Conservation (phyloP, 2,329 filamentous ascomycete species). For the Aspergillus bombycis region DNA sequence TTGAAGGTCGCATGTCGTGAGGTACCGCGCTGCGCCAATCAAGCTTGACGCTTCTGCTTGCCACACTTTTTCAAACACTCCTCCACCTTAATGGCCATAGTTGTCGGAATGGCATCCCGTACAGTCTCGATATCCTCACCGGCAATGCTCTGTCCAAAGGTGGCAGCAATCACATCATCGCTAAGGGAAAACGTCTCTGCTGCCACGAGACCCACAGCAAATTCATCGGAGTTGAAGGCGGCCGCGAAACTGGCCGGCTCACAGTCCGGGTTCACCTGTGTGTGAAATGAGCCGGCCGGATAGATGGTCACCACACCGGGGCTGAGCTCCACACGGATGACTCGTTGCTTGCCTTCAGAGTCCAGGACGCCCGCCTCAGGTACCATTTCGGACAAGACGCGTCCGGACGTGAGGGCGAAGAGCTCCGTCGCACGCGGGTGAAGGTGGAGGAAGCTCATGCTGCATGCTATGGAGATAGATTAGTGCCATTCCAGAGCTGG, state of each 20-base stretch:
- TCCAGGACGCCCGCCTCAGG: slow-evolving; percentile 20
- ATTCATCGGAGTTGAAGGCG: slow-evolving; percentile 27
- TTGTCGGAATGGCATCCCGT: slow-evolving; percentile 20
- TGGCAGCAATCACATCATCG: slow-evolving; percentile 24
- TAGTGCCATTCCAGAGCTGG: not conserved
- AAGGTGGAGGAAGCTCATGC: slow-evolving; percentile 30
- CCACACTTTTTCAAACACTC: slow-evolving; percentile 30
- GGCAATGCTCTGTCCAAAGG: slow-evolving; percentile 25
- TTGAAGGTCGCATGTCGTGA: not conserved
- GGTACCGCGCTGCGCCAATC: not conserved
- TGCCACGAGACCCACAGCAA: slow-evolving; percentile 25
- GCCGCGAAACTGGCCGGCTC: slow-evolving; percentile 28
- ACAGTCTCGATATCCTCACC: slow-evolving; percentile 28
- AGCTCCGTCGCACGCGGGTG: slow-evolving; percentile 31
- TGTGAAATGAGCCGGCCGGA: slow-evolving; percentile 30
- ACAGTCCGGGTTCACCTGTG: slow-evolving; percentile 31
- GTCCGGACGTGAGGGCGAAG: slow-evolving; percentile 24
- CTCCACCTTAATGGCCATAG: slow-evolving; percentile 24
- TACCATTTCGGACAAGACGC: slow-evolving; percentile 25
- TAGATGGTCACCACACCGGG: slow-evolving; percentile 28
- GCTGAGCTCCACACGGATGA: slow-evolving; percentile 20
- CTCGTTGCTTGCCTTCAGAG: slow-evolving; percentile 20
- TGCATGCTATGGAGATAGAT: slow-evolving; percentile 21
- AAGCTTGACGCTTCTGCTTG: slow-evolving; percentile 18
- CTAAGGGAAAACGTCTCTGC: slow-evolving; percentile 22